Evolutionary conservation across 169 alveolate genomes (phyloP), one percentile per base, ranked within the genome.

Genomic region (Pseudocohnilembus persalinus): DNA sequence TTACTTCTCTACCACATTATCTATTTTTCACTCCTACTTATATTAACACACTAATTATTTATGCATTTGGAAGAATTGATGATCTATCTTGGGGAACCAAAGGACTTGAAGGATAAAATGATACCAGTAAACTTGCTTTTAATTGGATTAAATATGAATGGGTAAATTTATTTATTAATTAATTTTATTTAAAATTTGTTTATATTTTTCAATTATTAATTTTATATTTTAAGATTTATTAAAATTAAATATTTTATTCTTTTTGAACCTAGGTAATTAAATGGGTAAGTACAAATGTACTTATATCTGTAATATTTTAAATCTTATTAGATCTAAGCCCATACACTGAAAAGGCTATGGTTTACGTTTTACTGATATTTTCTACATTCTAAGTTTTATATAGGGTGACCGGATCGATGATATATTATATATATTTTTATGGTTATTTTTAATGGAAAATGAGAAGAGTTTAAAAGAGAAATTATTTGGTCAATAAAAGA

Each of bases 61-160:
- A 78, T 79, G 76, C 89, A 0, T 85, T 78, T 30, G 73, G 85
- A 30, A 85, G 89, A 79, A 85, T 78, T 0, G 89, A 85, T 78
- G 89, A 85, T 28, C 78, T 85, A 30, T 85, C 89, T 34, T 85
- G 89, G 89, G 89, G 89, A 1, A 85, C 89, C 1, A 85, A 85
- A 73, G 89, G 89, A 34, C 49, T 78, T 31, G 73, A 74, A 26
- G 75, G 31, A 35, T 26, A 29, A 68, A 63, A 15, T 26, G 31
- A 49, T 29, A 28, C 6, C 0, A 49, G 30, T 15, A 79, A 63
- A 63, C 73, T 31, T n/a, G 11, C 82, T 16, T 29, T 29, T 0
- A 16, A 30, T 1, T 77, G 29, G 33, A 28, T 28, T 63, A 27
- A 77, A 77, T 63, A 77, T 33, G 74, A 33, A 33, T 33, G 82